Conservation (phyloP, 768 basidiomycete genomes). For the Termitomyces sp. region DNA sequence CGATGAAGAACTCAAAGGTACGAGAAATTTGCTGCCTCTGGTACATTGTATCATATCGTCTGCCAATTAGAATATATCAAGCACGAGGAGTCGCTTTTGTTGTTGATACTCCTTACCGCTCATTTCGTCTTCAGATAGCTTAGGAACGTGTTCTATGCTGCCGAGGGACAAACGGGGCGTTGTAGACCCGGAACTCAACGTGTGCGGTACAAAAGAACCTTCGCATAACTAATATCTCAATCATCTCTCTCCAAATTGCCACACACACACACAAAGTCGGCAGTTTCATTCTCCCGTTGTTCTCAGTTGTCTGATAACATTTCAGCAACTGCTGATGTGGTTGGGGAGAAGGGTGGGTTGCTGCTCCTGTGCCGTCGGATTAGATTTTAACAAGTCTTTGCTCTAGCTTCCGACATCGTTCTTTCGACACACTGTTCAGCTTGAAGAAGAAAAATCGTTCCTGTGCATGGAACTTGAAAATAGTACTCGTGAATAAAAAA, state of each 20-base stretch:
- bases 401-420: constrained; percentile 4
- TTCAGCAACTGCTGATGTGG: constrained; percentile 37
- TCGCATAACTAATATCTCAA: constrained; percentile 50
- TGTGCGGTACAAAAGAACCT: constrained; percentile 54
- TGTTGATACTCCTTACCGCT: not conserved
- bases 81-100: not conserved
- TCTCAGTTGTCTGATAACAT: not conserved
- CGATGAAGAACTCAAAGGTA: constrained; percentile 30
- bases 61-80: constrained; percentile 14
- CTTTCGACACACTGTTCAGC: not conserved
- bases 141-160: constrained; percentile 49
- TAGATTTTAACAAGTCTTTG: not conserved
- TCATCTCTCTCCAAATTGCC: constrained; percentile 46
- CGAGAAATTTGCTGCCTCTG: not conserved
- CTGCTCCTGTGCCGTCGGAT: not conserved
- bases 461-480: not conserved
- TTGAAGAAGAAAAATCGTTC: not conserved
- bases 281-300: not conserved
- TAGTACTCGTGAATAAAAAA: not conserved
- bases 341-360: constrained; percentile 40
- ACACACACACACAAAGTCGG: constrained; percentile 45
- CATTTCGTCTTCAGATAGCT: constrained; percentile 29
- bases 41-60: not conserved
- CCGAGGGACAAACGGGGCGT: constrained; percentile 46
- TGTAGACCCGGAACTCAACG: constrained; percentile 43